Base-by-base conservation (phyloP, 148 eudicot species). In the Rhododendron mucronatum region DNA sequence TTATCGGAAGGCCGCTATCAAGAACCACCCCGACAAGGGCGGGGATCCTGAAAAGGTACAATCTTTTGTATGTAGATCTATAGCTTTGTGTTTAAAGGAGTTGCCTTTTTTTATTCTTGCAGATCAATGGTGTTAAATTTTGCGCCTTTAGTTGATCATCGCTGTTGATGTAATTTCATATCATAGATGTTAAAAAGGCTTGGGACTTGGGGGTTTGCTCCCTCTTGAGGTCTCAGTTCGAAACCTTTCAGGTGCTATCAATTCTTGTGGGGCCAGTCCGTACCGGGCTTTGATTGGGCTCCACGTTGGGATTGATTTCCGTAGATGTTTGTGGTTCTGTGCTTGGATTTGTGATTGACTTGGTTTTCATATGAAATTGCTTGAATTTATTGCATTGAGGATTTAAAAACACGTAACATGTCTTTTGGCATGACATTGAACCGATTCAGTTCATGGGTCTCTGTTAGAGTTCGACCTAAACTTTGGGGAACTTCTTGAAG, bases 41-140 rank as follows among this genome's bases (percentile, higher is more conserved):
- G 93, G 93, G 1, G 93, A 91, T 90, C 90, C 93, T 11, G 93
- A 91, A 76, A 91, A 91, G 93, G 93, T 91, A 78, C 16, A 67
- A 67, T 67, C 15, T 59, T 7, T 61, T 77, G 23, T 18, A 9
- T 8, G 35, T 28, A 81, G 59, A 53, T 81, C n/a, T 81, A 2
- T 53, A 28, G 35, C 14, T 30, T n/a, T 53, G n/a, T 50, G 45
- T 28, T 18, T 4, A 30, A 71, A 35, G 18, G 4, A 71, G 76
- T 30, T 30, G 0, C 76, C 2, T 14, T 33, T 71, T 13, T 14
- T 30, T 5, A 5, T 67, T 67, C 28, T 67, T 26, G 3, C 33
- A 5, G 41, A 30, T 71, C 76, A 15, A 33, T 14, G 76, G 33
- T 71, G 76, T 71, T 5, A 15, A 3, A 30, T 10, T 12, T 67